Evolutionary conservation across 257 asterid species (phyloP), one percentile per base, ranked within the genome.

Genomic region (Solanum bukasovii): DNA sequence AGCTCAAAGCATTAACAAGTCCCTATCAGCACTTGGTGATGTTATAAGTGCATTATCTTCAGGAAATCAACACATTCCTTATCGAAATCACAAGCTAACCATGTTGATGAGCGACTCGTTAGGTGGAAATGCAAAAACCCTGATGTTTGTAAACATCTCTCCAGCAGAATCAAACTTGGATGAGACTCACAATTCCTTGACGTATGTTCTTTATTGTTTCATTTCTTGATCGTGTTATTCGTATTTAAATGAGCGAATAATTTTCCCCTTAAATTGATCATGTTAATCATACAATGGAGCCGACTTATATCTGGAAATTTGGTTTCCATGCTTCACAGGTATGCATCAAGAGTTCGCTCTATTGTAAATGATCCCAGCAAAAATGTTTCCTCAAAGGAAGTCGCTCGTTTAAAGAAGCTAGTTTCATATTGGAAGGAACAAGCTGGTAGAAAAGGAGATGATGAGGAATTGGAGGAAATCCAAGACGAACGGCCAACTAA

Each of bases 81-180:
- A 97, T 92, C 91, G 99, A 87, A 97, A 97, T 90, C 99, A 97
- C 93, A 97, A 97, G 92, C 91, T 97, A 65, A 97, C 99, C 14
- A 96, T 96, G 99, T 88, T 97, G 93, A 97, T 96, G 99, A 97
- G 99, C 68, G 99, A 97, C 90, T 97, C 99, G 18, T 92, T 97
- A 0, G 99, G 99, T 18, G 99, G 99, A 16, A 97, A 97, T 91
- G 99, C 99, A 11, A 97, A 97, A 92, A 97, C 99, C 1, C 86
- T 97, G 52, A 97, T 97, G 99, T 95, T 97, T 79, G 99, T 97
- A 23, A 97, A 97, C 88, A 87, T 95, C 71, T 97, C 99, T 84
- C 98, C 99, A 0, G 99, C 98, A 13, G 98, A 97, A 90, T 97
- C 99, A 7, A 97, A 96, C 91, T 82, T 97, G 87, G 99, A 96